Evolutionary conservation across 345 rosid species (phyloP), one percentile per base, ranked within the genome.

Genomic region (Salix exigua): DNA sequence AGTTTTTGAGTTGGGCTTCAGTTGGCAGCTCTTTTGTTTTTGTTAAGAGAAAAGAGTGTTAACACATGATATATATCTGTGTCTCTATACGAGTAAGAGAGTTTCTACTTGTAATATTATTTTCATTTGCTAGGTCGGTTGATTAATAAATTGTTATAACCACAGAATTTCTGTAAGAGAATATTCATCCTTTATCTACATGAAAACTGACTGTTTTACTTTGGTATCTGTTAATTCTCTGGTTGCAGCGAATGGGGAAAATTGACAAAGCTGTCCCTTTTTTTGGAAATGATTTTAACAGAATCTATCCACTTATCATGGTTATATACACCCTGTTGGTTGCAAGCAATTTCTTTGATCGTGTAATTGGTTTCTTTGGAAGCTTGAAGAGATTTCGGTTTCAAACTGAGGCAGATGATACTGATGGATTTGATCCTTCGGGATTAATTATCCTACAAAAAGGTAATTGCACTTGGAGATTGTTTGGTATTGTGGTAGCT

Each of bases 291-390:
- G 92, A 86, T 26, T 94, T 96, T 84, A 96, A 96, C 85, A 89
- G 87, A 82, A 94, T 96, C 46, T 96, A 94, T 86, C 99, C 99
- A 23, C 97, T 96, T 76, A 87, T 96, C 66, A 96, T 96, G 98
- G 99, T 96, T 84, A 78, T 91, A 60, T 96, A 92, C 87, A 94
- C 99, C 50, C 71, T 94, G 63, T 79, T 96, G 87, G 93, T 96
- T 75, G 97, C 95, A 51, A 88, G 97, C 91, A 94, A 92, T 81
- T 96, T 96, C 83, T 96, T 94, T 78, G 89, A 91, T 77, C 96
- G 93, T 44, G 83, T 96, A 68, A 89, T 94, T 75, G 89, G 81
- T 80, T 96, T 92, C 89, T 90, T 96, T 70, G 99, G 98, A 75
- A 91, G 87, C 87, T 96, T 98, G 98, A 96, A 92, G 88, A 83